These are phyloP conservation scores for Didymella pinodella DNA, from an alignment of 2,329 filamentous ascomycete species.

Conservation along the genomic window DNA sequence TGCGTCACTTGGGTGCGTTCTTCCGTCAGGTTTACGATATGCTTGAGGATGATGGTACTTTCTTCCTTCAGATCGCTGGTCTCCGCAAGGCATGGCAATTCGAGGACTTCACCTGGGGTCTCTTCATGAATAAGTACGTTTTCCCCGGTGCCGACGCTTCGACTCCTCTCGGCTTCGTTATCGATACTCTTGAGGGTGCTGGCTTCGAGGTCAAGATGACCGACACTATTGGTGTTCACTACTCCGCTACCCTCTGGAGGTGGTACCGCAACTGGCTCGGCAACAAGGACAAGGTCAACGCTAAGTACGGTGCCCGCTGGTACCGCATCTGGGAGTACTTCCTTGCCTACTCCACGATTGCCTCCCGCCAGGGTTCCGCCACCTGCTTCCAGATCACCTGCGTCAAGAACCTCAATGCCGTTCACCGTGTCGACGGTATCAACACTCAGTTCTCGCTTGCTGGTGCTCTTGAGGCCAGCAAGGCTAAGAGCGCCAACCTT, in stretches of 20 bases:
- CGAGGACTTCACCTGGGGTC: constrained; percentile 95
- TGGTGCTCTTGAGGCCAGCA: constrained; percentile 67
- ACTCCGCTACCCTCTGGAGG: constrained; percentile 93
- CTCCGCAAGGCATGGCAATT: constrained; percentile 96
- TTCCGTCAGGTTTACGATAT: constrained; percentile 89
- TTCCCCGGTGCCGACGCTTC: constrained; percentile 97
- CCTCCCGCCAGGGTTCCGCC: constrained; percentile 81
- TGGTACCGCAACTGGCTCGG: constrained; percentile 99
- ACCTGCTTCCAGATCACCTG: constrained; percentile 87
- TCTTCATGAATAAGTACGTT: constrained; percentile 99
- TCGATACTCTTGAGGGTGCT: constrained; percentile 83
- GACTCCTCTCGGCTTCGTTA: constrained; percentile 86
- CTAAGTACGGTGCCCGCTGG: constrained; percentile 95
- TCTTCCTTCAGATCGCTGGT: constrained; percentile 96
- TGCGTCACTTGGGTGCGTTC: constrained; percentile 84
- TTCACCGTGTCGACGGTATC: constrained; percentile 80
- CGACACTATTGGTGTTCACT: constrained; percentile 96
- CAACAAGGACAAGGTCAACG: constrained; percentile 89
- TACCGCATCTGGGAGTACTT: constrained; percentile 96
- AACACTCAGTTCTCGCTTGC: constrained; percentile 71
- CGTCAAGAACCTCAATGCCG: constrained; percentile 90
- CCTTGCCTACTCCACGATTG: constrained; percentile 84
- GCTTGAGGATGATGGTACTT: constrained; percentile 94
- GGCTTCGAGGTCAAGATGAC: constrained; percentile 91
- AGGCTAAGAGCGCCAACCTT: constrained; percentile 40